These are phyloP conservation scores for Lithospermum erythrorhizon DNA, from an alignment of 257 asterid genomes.

Conservation along the genomic window DNA sequence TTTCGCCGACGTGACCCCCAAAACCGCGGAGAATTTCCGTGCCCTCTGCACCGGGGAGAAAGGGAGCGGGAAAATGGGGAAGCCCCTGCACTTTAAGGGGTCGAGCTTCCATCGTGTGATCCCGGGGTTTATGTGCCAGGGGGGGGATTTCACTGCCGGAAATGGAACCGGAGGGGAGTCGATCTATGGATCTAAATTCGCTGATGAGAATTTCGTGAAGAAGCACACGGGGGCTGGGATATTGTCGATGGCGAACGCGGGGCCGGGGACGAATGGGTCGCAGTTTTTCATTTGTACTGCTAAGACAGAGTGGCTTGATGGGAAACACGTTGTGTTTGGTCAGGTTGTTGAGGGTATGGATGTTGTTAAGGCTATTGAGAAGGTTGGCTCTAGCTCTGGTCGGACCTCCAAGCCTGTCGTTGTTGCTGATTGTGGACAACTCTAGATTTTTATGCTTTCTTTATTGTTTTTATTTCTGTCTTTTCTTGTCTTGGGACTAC, in stretches of 20 bases:
- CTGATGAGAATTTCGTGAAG: conserved; percentile 54
- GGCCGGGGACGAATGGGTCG: conserved; percentile 62
- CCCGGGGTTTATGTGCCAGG: conserved; percentile 74
- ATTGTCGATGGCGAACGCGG: conserved; percentile 68
- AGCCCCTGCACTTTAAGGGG: conserved; percentile 72
- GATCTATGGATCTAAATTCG: conserved; percentile 49
- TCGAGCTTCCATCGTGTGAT: conserved; percentile 66
- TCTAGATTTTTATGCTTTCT: conserved; percentile 22
- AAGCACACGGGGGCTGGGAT: conserved; percentile 60
- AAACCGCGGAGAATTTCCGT: conserved; percentile 57
- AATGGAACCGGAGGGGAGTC: conserved; percentile 75
- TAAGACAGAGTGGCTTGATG: conserved; percentile 62
- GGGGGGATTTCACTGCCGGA: conserved; percentile 70
- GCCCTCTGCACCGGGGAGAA: conserved; percentile 75
- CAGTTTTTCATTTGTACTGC: conserved; percentile 64
- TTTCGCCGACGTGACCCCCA: conserved; percentile 42
- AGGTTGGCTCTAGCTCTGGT: conserved; percentile 56
- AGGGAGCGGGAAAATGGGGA: conserved; percentile 42
- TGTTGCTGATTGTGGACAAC: conserved; percentile 53
- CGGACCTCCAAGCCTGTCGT: conserved; percentile 49
- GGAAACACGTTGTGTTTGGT: conserved; percentile 70
- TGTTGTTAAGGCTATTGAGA: conserved; percentile 49
- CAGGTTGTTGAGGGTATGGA: conserved; percentile 49
- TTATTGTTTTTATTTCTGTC: too few species aligned
- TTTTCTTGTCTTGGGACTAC: too few species aligned